Conservation (phyloP, 805 yeast genomes). For the Saturnispora kantuleensis region DNA sequence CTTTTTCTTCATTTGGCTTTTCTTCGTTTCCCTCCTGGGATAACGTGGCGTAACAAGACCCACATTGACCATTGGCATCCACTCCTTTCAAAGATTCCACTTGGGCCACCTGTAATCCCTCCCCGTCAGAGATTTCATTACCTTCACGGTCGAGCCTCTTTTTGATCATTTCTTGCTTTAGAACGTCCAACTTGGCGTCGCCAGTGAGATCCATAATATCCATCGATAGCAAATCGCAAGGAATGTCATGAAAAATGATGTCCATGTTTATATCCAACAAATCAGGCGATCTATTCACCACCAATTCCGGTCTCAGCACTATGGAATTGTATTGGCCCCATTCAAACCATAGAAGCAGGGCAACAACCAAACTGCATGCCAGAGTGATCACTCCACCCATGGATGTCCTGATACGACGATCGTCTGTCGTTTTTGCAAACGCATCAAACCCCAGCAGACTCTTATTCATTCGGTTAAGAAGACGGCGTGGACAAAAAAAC, state of each 20-base stretch:
- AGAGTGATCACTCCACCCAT: conserved; percentile 87
- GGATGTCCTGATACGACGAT: conserved; percentile 78
- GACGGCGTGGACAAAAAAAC: too few species aligned
- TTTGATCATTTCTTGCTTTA: conserved; percentile 61
- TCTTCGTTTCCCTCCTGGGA: conserved; percentile 44
- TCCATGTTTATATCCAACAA: conserved; percentile 73
- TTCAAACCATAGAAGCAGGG: conserved; percentile 60
- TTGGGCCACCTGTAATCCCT: conserved; percentile 33
- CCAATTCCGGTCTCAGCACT: conserved; percentile 69
- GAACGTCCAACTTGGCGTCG: conserved; percentile 65
- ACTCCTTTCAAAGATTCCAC: conserved; percentile 15
- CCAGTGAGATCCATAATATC: conserved; percentile 89
- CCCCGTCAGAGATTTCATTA: conserved; percentile 28
- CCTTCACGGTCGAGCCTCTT: conserved; percentile 54
- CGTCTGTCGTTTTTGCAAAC: conserved; percentile 91
- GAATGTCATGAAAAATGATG: conserved; percentile 71
- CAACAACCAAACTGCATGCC: conserved; percentile 49
- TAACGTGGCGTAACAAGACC: conserved; percentile 81
- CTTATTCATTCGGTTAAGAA: not conserved
- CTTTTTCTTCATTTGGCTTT: conserved; percentile 29
- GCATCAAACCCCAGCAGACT: conserved; percentile 62
- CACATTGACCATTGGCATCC: conserved; percentile 49
- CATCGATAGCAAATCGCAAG: conserved; percentile 73
- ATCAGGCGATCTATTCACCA: conserved; percentile 76
- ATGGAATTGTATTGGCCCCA: conserved; percentile 64